Evolutionary conservation across 2,329 filamentous ascomycete genomes (phyloP), one percentile per base, ranked within the genome.

Genomic region (Rosellinia necatrix): DNA sequence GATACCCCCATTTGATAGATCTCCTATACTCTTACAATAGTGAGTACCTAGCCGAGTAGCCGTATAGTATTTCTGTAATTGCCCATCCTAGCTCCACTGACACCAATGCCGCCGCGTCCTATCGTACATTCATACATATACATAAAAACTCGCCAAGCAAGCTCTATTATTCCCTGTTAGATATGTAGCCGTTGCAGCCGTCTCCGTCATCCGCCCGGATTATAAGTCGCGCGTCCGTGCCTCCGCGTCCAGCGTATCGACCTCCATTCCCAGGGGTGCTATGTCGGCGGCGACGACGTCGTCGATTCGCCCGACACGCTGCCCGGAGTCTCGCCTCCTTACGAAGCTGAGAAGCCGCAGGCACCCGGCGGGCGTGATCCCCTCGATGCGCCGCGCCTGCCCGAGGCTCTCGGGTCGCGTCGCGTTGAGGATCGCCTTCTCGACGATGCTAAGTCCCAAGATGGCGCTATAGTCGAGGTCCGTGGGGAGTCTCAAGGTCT

Each of bases 361-460:
- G 54, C 81, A 81, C 0, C 83, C 85, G 0, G 81, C 76, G 0
- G 85, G 84, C 17, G 85, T 88, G 59, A 88, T 78, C 3, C 93
- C 93, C 73, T 99, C 94, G 9, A 97, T 84, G 12, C 94, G 78
- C 44, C 91, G 81, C 27, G 93, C 93, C 80, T 97, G 94, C 0
- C 91, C 93, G 19, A 99, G 79, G 58, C 85, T 96, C 73, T 96
- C 91, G 0, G 94, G 94, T 48, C 84, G 78, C 1, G 91, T 89
- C 2, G 79, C 76, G 56, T 83, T 81, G 30, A 99, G 78, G 3
- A 88, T 81, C 24, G 84, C 80, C 72, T 84, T 87, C 76, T 97
- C 94, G 56, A 91, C 92, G 32, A 85, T 82, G 53, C 90, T 92
- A 49, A 99, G 77, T 0, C 92, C 92, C 29, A 81, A 77, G 0